Percentiles rank a stretch among this genome's conserved stretches.
phyloP scores from a whole-genome alignment of 2,329 filamentous ascomycete species.

The Samsoniella hepiali region DNA sequence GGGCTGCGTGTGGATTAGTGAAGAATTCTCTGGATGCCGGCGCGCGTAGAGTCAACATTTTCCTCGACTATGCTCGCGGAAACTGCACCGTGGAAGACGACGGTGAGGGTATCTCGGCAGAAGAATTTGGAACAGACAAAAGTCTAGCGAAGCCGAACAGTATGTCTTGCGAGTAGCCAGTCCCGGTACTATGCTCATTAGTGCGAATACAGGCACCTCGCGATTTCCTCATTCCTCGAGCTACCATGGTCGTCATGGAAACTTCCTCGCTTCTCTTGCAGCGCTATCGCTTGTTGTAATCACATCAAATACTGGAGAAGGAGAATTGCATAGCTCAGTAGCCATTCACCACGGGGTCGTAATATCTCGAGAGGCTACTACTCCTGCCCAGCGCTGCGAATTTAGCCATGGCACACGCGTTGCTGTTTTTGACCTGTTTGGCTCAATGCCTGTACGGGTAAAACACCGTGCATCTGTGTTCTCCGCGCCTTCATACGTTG shows the following conservation, averaged over 20 bases:
- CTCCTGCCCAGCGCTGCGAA: slow-evolving; percentile 55
- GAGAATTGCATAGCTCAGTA: slow-evolving; percentile 62
- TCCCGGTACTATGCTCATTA: not conserved
- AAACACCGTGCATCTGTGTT: slow-evolving; percentile 66
- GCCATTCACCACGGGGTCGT: slow-evolving; percentile 67
- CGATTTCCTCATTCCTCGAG: slow-evolving; percentile 41
- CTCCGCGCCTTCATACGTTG: slow-evolving; percentile 47
- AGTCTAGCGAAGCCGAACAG: slow-evolving; percentile 71
- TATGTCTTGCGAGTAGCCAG: slow-evolving; percentile 39
- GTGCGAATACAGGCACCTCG: slow-evolving; percentile 67
- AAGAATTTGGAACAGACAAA: slow-evolving; percentile 68
- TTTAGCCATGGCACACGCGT: slow-evolving; percentile 71
- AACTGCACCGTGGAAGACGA: slow-evolving; percentile 81
- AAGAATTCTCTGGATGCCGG: slow-evolving; percentile 82
- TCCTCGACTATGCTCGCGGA: slow-evolving; percentile 71
- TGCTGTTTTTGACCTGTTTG: slow-evolving; percentile 77
- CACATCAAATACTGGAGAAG: slow-evolving; percentile 63
- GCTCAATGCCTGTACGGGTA: slow-evolving; percentile 84
- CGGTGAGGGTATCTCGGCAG: slow-evolving; percentile 69
- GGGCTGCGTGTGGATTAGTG: slow-evolving; percentile 67
- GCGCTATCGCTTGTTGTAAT: slow-evolving; percentile 74
- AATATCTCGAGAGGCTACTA: slow-evolving; percentile 62
- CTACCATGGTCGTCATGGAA: slow-evolving; percentile 65
- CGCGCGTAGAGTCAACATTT: slow-evolving; percentile 65
- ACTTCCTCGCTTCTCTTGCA: slow-evolving; percentile 74